These are phyloP conservation scores for Yamadazyma philogaea DNA, from an alignment of 805 yeast genomes.

Conservation along the genomic window DNA sequence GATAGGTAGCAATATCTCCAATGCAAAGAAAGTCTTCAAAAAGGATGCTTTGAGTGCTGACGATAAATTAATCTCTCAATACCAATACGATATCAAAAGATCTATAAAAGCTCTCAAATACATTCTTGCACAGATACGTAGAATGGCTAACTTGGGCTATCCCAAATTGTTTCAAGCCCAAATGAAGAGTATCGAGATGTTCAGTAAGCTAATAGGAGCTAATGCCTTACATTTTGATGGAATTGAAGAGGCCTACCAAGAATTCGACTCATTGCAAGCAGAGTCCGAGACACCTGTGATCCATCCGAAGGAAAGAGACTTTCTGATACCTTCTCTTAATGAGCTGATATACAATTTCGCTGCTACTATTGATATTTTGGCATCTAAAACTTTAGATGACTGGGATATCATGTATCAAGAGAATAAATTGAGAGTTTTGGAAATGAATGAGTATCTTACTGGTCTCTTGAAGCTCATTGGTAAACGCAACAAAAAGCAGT, in stretches of 20 bases:
- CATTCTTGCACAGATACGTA: slow-evolving; percentile 26
- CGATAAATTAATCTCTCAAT: slow-evolving; percentile 39
- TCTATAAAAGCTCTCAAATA: slow-evolving; percentile 45
- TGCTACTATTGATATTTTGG: slow-evolving; percentile 19
- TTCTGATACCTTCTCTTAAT: slow-evolving; percentile 22
- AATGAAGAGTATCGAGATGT: slow-evolving; percentile 26
- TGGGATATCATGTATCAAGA: slow-evolving; percentile 26
- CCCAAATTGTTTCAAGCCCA: slow-evolving; percentile 32
- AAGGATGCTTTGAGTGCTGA: slow-evolving; percentile 22
- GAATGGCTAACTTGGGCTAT: slow-evolving; percentile 24
- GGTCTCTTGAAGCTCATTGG: slow-evolving; percentile 38
- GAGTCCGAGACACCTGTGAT: slow-evolving; percentile 26
- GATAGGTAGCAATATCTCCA: slow-evolving; percentile 8
- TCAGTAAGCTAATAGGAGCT: slow-evolving; percentile 30
- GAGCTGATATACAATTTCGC: slow-evolving; percentile 27
- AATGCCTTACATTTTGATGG: slow-evolving; percentile 36
- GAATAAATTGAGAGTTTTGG: slow-evolving; percentile 33
- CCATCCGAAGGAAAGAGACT: slow-evolving; percentile 37
- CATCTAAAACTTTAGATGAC: slow-evolving; percentile 17
- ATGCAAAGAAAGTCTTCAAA: slow-evolving; percentile 14
- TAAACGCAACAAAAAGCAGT: slow-evolving; percentile 44
- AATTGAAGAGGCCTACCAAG: slow-evolving; percentile 27
- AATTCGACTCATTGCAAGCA: slow-evolving; percentile 28
- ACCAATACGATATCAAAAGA: slow-evolving; percentile 42
- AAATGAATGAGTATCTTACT: slow-evolving; percentile 37